phyloP scores from a whole-genome alignment of 495 filamentous ascomycete genomes.

The Sordaria brevicollis region DNA sequence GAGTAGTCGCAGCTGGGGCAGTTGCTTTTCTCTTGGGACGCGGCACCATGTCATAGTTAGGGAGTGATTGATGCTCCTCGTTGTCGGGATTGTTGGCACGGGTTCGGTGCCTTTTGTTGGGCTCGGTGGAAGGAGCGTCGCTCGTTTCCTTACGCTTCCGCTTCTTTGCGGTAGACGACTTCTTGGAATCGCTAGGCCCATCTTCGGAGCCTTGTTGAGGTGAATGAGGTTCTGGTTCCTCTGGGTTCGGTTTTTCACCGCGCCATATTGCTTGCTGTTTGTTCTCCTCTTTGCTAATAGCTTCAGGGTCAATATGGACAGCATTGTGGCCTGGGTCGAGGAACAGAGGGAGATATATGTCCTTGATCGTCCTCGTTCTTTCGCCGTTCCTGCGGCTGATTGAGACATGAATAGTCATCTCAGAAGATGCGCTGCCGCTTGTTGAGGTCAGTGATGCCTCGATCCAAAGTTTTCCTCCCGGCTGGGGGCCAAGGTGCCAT shows the following conservation, averaged over 20 bases:
- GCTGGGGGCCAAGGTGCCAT: not conserved
- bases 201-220: not conserved
- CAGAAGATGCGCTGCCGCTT: not conserved
- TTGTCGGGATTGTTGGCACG: not conserved
- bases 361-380: not conserved
- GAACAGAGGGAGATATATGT: not conserved
- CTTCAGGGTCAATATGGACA: conserved; percentile 2
- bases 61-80: not conserved
- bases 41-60: not conserved
- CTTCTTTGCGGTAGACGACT: not conserved
- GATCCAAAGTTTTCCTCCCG: not conserved
- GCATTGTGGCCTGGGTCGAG: conserved; percentile 4
- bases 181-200: not conserved
- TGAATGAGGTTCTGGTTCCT: not conserved
- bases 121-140: not conserved
- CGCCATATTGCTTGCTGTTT: not conserved
- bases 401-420: not conserved
- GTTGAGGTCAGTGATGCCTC: not conserved
- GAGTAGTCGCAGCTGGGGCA: not conserved
- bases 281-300: not conserved
- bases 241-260: not conserved
- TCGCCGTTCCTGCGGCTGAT: not conserved
- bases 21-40: not conserved
- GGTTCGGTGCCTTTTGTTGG: not conserved
- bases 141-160: not conserved